phyloP scores from a whole-genome alignment of 495 filamentous ascomycete genomes.

The Hypomontagnella monticulosa region DNA sequence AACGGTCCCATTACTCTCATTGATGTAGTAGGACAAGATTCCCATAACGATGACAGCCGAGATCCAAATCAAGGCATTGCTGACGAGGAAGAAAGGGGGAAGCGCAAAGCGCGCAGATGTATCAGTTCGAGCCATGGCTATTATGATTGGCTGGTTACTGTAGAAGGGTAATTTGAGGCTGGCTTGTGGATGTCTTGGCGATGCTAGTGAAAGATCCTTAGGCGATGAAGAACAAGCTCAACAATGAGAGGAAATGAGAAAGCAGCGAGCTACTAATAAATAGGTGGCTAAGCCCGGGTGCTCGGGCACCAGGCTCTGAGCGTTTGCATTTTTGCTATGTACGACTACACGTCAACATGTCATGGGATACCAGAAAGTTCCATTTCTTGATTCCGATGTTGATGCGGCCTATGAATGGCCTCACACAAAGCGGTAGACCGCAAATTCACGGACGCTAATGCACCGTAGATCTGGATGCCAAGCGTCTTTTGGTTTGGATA shows the following conservation, averaged over 20 bases:
- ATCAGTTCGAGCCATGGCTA: constrained; percentile 26
- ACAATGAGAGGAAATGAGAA: neutral
- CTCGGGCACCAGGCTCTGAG: constrained; percentile 15
- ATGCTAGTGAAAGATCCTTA: neutral
- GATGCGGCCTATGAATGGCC: constrained; percentile 5
- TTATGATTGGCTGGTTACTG: neutral
- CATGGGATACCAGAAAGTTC: constrained; percentile 23
- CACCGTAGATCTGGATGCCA: constrained; percentile 28
- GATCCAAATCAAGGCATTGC: constrained; percentile 57
- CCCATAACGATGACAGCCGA: constrained; percentile 70
- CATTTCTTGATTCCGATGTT: constrained; percentile 26
- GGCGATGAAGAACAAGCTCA: constrained; percentile 2
- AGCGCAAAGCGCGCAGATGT: constrained; percentile 14
- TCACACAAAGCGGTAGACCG: constrained; percentile 25
- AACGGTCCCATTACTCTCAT: constrained; percentile 42
- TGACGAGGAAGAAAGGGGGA: constrained; percentile 44
- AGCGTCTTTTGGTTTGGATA: constrained; percentile 13
- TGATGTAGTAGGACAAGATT: constrained; percentile 66
- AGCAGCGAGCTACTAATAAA: constrained; percentile 14
- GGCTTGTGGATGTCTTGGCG: neutral
- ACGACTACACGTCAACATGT: constrained; percentile 36
- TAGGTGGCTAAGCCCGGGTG: neutral
- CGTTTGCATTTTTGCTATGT: constrained; percentile 18
- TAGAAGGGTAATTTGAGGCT: neutral
- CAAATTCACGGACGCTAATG: constrained; percentile 38